Conservation (phyloP, 306 rosid genomes). For the Senna siamea region DNA sequence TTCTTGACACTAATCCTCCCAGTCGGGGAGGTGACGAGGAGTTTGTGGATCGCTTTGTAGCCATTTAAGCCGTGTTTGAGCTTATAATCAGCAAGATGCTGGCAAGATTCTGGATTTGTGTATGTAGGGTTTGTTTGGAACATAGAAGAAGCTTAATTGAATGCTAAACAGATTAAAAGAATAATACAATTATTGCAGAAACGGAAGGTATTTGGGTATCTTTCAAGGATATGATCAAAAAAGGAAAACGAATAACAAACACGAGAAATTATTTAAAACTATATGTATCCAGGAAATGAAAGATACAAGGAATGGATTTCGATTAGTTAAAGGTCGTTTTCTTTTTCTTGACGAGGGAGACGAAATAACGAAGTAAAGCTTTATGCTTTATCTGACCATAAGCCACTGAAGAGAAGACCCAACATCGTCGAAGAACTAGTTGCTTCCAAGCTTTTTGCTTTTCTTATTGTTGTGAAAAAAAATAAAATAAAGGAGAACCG, state of each 20-base stretch:
- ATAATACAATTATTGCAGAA: slow-evolving; percentile 29
- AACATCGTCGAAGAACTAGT: not conserved
- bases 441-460: not conserved
- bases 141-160: slow-evolving; percentile 53
- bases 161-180: slow-evolving; percentile 21
- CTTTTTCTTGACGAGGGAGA: slow-evolving; percentile 27
- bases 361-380: slow-evolving; percentile 1
- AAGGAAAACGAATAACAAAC: slow-evolving; percentile 31
- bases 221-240: slow-evolving; percentile 32
- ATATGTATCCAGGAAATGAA: slow-evolving; percentile 13
- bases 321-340: slow-evolving; percentile 32
- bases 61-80: slow-evolving; percentile 68
- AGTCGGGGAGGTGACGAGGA: slow-evolving; percentile 62
- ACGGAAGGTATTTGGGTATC: slow-evolving; percentile 22
- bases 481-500: not conserved
- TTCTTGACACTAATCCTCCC: slow-evolving; percentile 65
- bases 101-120: slow-evolving; percentile 77
- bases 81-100: slow-evolving; percentile 82
- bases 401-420: not conserved
- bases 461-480: not conserved
- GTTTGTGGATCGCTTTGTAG: slow-evolving; percentile 72
- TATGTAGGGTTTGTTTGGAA: slow-evolving; percentile 58
- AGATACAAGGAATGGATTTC: slow-evolving; percentile 11
- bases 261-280: slow-evolving; percentile 3
- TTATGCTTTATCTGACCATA: not conserved